A percentile compares a stretch with the other conserved stretches of the same genome.
Conservation (phyloP, 805 yeast species). For the Candida stauntonica region DNA sequence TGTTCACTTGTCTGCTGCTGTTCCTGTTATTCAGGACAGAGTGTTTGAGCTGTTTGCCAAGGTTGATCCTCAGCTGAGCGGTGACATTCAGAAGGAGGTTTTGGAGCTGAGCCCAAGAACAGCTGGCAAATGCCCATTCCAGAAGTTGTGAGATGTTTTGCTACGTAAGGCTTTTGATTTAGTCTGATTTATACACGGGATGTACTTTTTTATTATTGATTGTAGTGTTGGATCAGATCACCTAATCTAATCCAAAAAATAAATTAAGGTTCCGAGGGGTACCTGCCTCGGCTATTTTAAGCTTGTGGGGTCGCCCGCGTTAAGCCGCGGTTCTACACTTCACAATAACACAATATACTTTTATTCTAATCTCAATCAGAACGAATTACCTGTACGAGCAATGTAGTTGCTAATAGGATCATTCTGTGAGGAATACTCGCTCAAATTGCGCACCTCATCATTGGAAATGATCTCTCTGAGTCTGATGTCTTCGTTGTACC, state of each 20-base stretch:
- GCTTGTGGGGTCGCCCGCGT: no score
- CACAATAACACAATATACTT: background rate
- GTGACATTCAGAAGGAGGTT: constrained; percentile 60
- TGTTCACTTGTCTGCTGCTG: constrained; percentile 65
- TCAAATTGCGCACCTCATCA: constrained; percentile 30
- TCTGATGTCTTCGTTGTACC: constrained; percentile 64
- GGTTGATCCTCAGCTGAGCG: constrained; percentile 67
- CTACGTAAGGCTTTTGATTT: no score
- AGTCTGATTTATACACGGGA: background rate
- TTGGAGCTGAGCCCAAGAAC: constrained; percentile 35
- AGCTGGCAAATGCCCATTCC: constrained; percentile 21
- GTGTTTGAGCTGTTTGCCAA: constrained; percentile 72
- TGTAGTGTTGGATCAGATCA: no score
- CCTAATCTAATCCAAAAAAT: no score
- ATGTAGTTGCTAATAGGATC: constrained; percentile 57
- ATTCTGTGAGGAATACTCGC: constrained; percentile 42
- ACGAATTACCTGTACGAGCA: constrained; percentile 18
- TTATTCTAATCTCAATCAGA: constrained; percentile 2
- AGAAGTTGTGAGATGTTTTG: constrained; percentile 14
- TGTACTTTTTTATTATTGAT: background rate
- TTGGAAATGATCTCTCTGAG: constrained; percentile 45
- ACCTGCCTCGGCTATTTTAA: no score
- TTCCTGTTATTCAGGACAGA: constrained; percentile 70
- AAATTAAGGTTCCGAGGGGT: no score
- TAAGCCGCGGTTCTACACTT: background rate